Base-by-base conservation (phyloP, 176 grass and related monocot genomes). In the Avena sativa region DNA sequence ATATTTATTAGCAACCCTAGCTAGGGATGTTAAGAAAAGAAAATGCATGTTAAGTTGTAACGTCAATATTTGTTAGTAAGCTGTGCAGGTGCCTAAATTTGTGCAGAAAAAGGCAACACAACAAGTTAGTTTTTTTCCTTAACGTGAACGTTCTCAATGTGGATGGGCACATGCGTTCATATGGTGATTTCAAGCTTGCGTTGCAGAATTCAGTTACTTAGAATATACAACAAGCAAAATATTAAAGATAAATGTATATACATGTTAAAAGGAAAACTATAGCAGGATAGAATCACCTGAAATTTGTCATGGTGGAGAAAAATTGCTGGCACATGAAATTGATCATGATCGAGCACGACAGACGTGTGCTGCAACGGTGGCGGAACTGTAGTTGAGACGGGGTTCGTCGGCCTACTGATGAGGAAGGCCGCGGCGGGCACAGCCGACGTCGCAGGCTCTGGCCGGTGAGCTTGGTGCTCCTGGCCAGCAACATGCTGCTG, bases 221-320 rank as follows among this genome's bases (percentile, higher is more conserved):
- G n/a, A 75, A 26, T 28, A 51, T 0, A 63, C 8, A 43, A 32
- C 4, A 59, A 43, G 43, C 20, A 8, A 4, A 19, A 34, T 20
- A 23, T 68, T 44, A 70, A 28, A 20, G 23, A 20, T 11, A 50
- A 58, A 79, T 20, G 21, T 10, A 48, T 21, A 47, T 13, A 55
- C 25, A 74, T 74, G n/a, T 2, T 3, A 20, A 4, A 44, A 86
- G 75, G 64, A 0, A 47, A 66, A 19, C 12, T 14, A 52, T 14
- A 52, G 80, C 4, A 82, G 67, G 40, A 76, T 52, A 58, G 26
- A 88, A 85, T 88, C 77, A 99, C 97, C 94, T 88, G 86, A 81
- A 92, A 93, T 70, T 99, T 99, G 30, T 95, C 91, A 62, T 91
- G 66, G 86, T 94, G 94, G 16, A 94, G 90, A 50, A 99, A 85